Evolutionary conservation across 306 rosid genomes (phyloP), one percentile per base, ranked within the genome.

Genomic region (Vigna nakashimae): DNA sequence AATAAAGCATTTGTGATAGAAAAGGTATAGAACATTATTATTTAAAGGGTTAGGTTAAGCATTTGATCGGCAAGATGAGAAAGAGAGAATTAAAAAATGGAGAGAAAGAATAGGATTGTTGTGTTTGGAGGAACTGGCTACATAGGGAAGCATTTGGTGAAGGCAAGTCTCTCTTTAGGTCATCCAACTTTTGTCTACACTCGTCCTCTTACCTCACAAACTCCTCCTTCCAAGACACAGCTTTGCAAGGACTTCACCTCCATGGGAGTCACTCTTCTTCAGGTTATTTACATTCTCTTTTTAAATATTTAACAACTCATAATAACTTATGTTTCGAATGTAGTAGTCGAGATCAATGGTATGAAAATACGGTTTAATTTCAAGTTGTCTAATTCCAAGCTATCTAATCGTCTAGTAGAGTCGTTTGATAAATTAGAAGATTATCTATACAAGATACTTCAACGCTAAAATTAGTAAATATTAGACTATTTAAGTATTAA

Each of bases 121-220:
- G 45, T 82, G 18, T 75, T 87, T 71, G 90, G 90, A 6, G 90
- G 88, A 87, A 84, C 76, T 15, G 88, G 90, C 2, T 87, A 87
- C 81, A 52, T 87, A 2, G 90, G 90, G 0, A 75, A 79, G 28
- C 43, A 82, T 14, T 60, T 87, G 57, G 88, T 84, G 79, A 82
- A 72, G 59, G 88, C 88, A 75, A 87, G 88, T 59, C 17, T 79
- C 1, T 10, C 34, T 17, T 79, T 79, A 56, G 86, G 90, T 0
- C 73, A 79, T 82, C 85, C 81, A 75, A 84, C 86, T 15, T 72
- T 51, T 1, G 84, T 84, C 2, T 87, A 82, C 15, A 64, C 90
- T 13, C 79, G 78, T 2, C 79, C 84, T 26, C 16, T 79, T 0
- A 7, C 32, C 1, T 2, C 45, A 60, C 45, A 60, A 10, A 65